Percentiles rank a stretch among this genome's conserved stretches.
phyloP scores from a whole-genome alignment of 108 stramenopile genomes.

The Cyclotella choctawhatcheeana region DNA sequence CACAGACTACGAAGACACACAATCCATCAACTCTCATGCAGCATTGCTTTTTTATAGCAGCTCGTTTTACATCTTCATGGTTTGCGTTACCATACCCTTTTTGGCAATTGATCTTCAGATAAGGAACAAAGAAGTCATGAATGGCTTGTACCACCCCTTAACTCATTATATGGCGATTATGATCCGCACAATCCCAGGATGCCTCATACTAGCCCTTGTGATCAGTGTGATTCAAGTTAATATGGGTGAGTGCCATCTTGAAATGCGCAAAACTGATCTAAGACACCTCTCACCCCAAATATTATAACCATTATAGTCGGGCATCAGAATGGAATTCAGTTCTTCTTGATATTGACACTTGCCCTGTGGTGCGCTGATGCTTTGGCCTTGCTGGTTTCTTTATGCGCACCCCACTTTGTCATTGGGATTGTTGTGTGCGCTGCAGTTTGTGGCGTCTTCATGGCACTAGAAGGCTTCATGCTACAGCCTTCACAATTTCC shows the following conservation, averaged over 20 bases:
- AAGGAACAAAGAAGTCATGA: conserved; percentile 68
- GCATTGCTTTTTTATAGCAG: conserved; percentile 68
- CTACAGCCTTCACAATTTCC: conserved; percentile 66
- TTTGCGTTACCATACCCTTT: conserved; percentile 65
- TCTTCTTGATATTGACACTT: conserved; percentile 62
- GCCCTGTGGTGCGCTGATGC: conserved; percentile 60
- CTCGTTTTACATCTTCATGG: conserved; percentile 75
- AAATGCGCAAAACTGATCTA: no score
- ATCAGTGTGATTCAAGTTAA: conserved; percentile 54
- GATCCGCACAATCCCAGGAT: conserved; percentile 52
- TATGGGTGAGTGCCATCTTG: no score
- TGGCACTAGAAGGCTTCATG: conserved; percentile 69
- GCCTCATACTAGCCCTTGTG: conserved; percentile 49
- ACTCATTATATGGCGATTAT: conserved; percentile 56
- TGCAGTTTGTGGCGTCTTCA: conserved; percentile 68
- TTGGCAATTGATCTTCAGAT: conserved; percentile 66
- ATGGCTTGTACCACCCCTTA: conserved; percentile 62
- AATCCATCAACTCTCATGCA: conserved; percentile 44
- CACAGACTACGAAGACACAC: conserved; percentile 19
- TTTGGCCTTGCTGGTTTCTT: conserved; percentile 61
- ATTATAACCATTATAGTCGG: no score
- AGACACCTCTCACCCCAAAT: no score
- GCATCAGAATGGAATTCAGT: conserved; percentile 50
- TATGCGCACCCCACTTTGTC: conserved; percentile 65
- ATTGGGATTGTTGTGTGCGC: conserved; percentile 64